A percentile compares a stretch with the other conserved stretches of the same genome.
These are phyloP conservation scores for Neoscytalidium dimidiatum DNA, from an alignment of 2,329 filamentous ascomycete species.

Conservation along the genomic window DNA sequence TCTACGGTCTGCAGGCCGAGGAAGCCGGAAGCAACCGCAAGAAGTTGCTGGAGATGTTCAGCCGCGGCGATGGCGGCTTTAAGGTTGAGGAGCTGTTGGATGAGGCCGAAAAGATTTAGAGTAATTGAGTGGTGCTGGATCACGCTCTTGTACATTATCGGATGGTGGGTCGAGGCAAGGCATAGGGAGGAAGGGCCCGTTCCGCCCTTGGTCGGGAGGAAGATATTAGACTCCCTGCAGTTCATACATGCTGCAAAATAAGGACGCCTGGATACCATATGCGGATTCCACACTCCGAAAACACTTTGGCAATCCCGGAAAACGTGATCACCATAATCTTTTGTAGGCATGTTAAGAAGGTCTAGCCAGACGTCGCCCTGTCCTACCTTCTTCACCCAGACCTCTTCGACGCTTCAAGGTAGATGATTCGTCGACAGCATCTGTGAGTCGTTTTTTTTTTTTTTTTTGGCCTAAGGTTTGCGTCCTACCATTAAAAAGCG, in stretches of 20 bases:
- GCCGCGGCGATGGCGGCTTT: constrained; percentile 74
- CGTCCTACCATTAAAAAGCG: not conserved
- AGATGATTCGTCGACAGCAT: not conserved
- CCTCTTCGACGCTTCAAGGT: not conserved
- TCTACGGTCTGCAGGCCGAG: constrained; percentile 71
- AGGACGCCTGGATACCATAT: no score
- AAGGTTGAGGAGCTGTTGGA: constrained; percentile 82
- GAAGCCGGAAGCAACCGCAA: constrained; percentile 54
- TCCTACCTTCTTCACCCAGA: no score
- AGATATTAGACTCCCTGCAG: not conserved
- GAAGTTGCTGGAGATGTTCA: constrained; percentile 79
- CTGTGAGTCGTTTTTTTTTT: not conserved
- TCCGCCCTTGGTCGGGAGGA: not conserved
- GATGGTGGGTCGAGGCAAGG: no score
- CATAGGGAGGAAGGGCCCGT: no score
- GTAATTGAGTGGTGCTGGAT: not conserved
- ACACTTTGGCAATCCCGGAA: no score
- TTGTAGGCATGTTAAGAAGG: no score
- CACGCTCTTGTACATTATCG: not conserved
- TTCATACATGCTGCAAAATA: not conserved
- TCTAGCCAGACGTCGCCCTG: no score
- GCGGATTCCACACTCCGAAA: no score
- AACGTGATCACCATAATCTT: no score
- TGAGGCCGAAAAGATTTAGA: constrained; percentile 75
- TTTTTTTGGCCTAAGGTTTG: not conserved